Conservation (phyloP, 108 stramenopile genomes). For the Licmophora abbreviata region DNA sequence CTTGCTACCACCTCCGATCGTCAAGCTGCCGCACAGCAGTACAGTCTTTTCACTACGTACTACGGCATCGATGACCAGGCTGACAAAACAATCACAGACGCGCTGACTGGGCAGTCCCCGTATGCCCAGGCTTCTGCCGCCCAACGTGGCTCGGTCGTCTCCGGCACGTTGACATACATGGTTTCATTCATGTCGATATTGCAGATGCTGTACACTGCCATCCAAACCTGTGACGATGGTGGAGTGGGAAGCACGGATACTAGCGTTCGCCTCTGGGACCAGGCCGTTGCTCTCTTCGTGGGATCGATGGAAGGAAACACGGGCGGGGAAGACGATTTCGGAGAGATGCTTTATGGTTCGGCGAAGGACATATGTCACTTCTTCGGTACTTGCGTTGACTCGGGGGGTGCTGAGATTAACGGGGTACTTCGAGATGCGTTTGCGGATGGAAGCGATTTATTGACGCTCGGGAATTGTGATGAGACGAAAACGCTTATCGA, state of each 20-base stretch:
- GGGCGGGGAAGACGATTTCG: conserved; percentile 5
- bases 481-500: conserved; percentile 9
- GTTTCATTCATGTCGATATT: conserved; percentile 28
- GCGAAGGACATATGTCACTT: conserved; percentile 34
- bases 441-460: conserved; percentile 8
- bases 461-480: conserved; percentile 13
- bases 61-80: conserved; percentile 13
- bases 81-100: conserved; percentile 19
- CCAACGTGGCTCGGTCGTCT: conserved; percentile 22
- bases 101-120: conserved; percentile 9
- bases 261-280: conserved; percentile 28
- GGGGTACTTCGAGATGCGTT: conserved; percentile 17
- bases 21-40: conserved; percentile 3
- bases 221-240: conserved; percentile 6
- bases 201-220: conserved; percentile 17
- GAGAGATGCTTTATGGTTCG: conserved; percentile 22
- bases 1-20: conserved; percentile 20
- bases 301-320: conserved; percentile 43
- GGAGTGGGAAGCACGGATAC: conserved; percentile 3
- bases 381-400: conserved; percentile 31
- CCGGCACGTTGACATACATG: conserved; percentile 12
- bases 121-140: conserved; percentile 15
- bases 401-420: conserved; percentile 15
- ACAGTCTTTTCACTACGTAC: conserved; percentile 1
- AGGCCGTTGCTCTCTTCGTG: conserved; percentile 34